Percentiles rank a stretch among this genome's conserved stretches.
Conservation (phyloP, 75 land plant genomes). For the Ceratopteris richardii region DNA sequence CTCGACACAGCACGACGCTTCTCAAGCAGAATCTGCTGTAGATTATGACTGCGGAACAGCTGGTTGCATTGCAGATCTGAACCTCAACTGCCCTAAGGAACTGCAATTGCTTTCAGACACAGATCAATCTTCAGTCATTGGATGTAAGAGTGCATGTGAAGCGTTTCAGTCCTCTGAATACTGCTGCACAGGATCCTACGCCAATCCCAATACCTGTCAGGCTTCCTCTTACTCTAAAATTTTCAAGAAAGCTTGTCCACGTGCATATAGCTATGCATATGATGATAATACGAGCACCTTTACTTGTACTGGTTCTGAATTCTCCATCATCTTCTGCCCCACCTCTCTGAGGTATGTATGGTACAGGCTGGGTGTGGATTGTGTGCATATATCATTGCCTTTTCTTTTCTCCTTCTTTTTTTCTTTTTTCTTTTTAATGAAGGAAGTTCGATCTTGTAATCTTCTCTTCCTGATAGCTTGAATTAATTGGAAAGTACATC, state of each 20-base stretch:
- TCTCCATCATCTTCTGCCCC: conserved; percentile 74
- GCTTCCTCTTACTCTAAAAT: conserved; percentile 54
- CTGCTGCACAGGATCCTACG: conserved; percentile 72
- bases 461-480: too few relatives aligned
- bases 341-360: too few relatives aligned
- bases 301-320: conserved; percentile 63
- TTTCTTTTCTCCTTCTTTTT: too few relatives aligned
- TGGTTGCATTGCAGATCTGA: conserved; percentile 61
- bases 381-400: too few relatives aligned
- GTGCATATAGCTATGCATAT: conserved; percentile 86
- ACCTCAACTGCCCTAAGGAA: conserved; percentile 51
- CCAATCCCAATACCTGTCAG: conserved; percentile 52
- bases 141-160: conserved; percentile 77
- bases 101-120: conserved; percentile 26
- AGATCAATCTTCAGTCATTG: conserved; percentile 29
- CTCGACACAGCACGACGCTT: too few relatives aligned
- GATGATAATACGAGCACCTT: conserved; percentile 71
- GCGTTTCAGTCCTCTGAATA: conserved; percentile 54
- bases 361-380: too few relatives aligned
- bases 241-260: conserved; percentile 81
- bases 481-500: too few relatives aligned
- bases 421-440: too few relatives aligned
- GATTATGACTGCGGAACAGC: conserved; percentile 47
- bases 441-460: too few relatives aligned
- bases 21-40: conserved; percentile 25